Percentiles rank a stretch among this genome's conserved stretches.
phyloP scores from a whole-genome alignment of 202 grass and related monocot genomes.

The Setaria viridis region DNA sequence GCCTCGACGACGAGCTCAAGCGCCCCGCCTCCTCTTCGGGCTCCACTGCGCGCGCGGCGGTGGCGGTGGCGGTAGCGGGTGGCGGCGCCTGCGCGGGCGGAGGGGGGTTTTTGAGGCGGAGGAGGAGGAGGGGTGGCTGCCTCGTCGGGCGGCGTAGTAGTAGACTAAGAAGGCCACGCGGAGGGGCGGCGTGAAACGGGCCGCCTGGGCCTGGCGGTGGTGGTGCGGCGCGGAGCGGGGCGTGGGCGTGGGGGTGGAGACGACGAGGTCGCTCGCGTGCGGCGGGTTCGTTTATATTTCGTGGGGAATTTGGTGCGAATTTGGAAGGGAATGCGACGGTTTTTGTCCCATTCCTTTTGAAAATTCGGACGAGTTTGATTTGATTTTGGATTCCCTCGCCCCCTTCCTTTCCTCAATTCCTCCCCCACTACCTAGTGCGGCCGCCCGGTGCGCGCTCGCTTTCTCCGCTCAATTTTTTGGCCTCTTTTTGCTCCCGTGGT shows the following conservation, averaged over 20 bases:
- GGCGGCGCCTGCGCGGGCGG: neutral
- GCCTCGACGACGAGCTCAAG: constrained; percentile 1
- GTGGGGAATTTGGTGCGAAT: constrained; percentile 24
- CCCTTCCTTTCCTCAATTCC: too few species aligned
- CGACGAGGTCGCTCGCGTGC: constrained; percentile 25
- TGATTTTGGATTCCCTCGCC: constrained; percentile 43
- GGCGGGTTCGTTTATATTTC: constrained; percentile 28
- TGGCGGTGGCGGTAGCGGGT: neutral
- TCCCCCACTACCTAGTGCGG: neutral
- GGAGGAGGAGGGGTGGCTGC: neutral
- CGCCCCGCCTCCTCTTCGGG: neutral
- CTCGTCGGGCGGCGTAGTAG: neutral
- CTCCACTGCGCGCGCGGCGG: neutral
- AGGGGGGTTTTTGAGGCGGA: neutral
- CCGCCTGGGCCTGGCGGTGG: constrained; percentile 26
- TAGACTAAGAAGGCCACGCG: neutral
- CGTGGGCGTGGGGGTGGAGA: constrained; percentile 2
- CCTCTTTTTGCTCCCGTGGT: neutral
- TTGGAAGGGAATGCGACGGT: constrained; percentile 31
- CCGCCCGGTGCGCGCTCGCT: constrained; percentile 2
- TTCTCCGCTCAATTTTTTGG: neutral
- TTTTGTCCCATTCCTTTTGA: constrained; percentile 23
- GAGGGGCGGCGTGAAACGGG: constrained; percentile 46
- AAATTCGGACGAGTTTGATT: constrained; percentile 37
- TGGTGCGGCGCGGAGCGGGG: neutral